These are phyloP conservation scores for Pythium brassicae DNA, from an alignment of 352 stramenopile genomes.

Conservation along the genomic window DNA sequence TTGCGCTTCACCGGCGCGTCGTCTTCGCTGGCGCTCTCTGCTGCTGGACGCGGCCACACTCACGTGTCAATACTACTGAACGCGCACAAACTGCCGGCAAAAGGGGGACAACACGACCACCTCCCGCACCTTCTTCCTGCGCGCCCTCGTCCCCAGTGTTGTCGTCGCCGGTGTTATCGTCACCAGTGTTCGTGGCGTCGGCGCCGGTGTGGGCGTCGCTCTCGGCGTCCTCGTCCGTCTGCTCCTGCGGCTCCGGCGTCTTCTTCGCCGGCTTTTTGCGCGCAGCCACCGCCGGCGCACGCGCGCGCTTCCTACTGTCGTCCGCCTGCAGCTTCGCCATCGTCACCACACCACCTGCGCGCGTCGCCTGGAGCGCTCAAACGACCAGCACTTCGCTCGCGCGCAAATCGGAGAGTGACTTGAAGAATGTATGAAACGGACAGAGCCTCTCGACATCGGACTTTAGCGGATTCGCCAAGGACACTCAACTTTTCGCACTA, in stretches of 20 bases:
- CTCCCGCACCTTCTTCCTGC: constrained; percentile 1
- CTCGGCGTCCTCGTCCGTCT: neutral
- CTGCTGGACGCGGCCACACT: neutral
- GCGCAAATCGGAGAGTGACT: neutral
- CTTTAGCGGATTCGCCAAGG: no score
- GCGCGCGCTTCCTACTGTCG: neutral
- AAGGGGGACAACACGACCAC: neutral
- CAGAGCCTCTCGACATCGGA: no score
- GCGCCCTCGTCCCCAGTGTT: neutral
- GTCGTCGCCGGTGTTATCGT: neutral
- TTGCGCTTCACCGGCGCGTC: constrained; percentile 1
- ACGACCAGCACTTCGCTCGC: neutral
- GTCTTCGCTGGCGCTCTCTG: constrained; percentile 2
- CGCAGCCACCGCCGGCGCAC: neutral
- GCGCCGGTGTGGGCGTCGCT: neutral
- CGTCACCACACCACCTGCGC: neutral
- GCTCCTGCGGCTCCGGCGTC: constrained; percentile 5
- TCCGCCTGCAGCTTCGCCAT: constrained; percentile 6
- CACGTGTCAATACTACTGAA: neutral
- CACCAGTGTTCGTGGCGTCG: neutral
- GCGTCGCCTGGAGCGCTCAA: neutral
- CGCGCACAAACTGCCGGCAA: no score
- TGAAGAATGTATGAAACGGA: neutral
- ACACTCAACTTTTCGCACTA: no score
- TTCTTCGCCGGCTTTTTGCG: neutral